Conservation (phyloP, 768 basidiomycete genomes). For the Rhodotorula graminis region DNA sequence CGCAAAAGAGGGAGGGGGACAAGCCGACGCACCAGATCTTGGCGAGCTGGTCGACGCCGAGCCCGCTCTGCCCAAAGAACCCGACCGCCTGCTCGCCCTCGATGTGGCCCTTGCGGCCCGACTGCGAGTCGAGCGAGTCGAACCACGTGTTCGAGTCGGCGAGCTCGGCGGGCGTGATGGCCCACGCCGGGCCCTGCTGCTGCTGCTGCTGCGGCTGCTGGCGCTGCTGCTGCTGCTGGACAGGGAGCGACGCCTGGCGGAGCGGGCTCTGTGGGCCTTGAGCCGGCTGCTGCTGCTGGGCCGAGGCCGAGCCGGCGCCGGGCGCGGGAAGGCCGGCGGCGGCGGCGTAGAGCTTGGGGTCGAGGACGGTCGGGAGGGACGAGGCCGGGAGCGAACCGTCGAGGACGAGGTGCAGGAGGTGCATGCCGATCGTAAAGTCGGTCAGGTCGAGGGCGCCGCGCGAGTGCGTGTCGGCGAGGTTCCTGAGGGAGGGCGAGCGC, state of each 20-base stretch:
- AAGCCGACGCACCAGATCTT: constrained; percentile 65
- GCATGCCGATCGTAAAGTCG: constrained; percentile 80
- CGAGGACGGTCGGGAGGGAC: constrained; percentile 39
- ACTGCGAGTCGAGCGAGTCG: constrained; percentile 68
- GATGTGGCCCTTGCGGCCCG: constrained; percentile 61
- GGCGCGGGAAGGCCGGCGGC: constrained; percentile 21
- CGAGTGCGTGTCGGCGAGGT: constrained; percentile 87
- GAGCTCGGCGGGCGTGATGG: constrained; percentile 76
- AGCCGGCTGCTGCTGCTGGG: background rate
- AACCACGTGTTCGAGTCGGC: constrained; percentile 71
- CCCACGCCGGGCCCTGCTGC: constrained; percentile 55
- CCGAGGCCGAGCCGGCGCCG: constrained; percentile 3
- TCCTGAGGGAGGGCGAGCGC: constrained; percentile 54
- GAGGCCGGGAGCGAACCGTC: constrained; percentile 60
- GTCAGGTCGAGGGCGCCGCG: constrained; percentile 79
- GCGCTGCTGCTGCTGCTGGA: constrained; percentile 10
- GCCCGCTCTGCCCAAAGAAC: constrained; percentile 85
- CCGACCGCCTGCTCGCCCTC: constrained; percentile 92
- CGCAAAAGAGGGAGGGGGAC: background rate
- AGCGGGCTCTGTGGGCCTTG: background rate
- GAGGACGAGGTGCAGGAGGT: constrained; percentile 91
- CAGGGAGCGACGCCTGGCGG: background rate
- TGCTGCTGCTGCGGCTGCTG: constrained; percentile 17
- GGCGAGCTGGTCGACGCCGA: constrained; percentile 77
- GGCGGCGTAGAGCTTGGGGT: constrained; percentile 38